Conservation (phyloP, 2,329 filamentous ascomycete species). For the Neocatenulostroma microsporum region DNA sequence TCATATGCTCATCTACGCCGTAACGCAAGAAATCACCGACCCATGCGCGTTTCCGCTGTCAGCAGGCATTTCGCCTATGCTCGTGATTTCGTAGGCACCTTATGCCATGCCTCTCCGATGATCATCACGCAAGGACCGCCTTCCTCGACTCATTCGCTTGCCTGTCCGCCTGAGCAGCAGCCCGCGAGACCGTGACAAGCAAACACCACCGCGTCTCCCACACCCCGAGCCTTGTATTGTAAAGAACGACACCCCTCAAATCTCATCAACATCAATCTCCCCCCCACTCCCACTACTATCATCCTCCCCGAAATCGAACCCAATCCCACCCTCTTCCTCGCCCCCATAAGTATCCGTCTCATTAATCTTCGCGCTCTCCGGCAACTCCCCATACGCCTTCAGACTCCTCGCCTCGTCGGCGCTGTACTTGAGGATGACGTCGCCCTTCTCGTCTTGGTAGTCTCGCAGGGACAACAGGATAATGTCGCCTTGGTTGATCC, state of each 20-base stretch:
- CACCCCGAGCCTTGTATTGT: no score
- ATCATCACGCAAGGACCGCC: no score
- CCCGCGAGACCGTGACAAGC: no score
- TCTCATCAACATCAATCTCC: constrained; percentile 93
- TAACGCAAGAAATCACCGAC: constrained; percentile 3
- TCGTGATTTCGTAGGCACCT: neutral
- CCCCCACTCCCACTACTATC: constrained; percentile 55
- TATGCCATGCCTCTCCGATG: neutral
- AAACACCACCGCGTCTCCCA: neutral
- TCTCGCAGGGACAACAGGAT: constrained; percentile 81
- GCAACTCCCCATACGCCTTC: constrained; percentile 95
- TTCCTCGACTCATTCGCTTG: no score
- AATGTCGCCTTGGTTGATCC: constrained; percentile 98
- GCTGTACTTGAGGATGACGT: constrained; percentile 90
- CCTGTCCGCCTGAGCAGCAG: no score
- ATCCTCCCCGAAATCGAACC: constrained; percentile 98
- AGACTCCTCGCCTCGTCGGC: constrained; percentile 90
- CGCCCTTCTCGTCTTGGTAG: constrained; percentile 90
- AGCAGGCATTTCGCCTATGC: no score
- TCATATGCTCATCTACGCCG: constrained; percentile 8
- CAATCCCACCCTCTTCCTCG: constrained; percentile 88
- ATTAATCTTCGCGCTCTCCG: constrained; percentile 99
- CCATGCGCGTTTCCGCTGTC: no score
- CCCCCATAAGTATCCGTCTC: constrained; percentile 92
- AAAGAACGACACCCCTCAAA: no score